Conservation (phyloP, 176 grass and related monocot genomes). For the Eleusine coracana region DNA sequence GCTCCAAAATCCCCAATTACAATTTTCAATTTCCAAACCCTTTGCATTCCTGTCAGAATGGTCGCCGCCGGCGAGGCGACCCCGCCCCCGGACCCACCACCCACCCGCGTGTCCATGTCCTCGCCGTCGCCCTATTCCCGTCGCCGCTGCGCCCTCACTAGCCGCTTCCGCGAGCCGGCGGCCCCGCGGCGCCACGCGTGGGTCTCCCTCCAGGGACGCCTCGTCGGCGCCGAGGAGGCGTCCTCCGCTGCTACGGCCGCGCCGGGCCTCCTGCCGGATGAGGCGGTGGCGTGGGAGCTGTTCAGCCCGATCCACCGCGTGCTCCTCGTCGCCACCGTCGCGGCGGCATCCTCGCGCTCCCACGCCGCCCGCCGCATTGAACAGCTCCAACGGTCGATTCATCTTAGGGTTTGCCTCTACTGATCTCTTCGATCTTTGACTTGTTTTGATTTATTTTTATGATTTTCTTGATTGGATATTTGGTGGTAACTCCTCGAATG, state of each 20-base stretch:
- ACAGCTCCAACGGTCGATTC: slow-evolving; percentile 62
- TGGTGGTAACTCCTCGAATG: neutral
- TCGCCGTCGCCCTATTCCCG: slow-evolving; percentile 21
- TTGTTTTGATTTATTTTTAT: neutral
- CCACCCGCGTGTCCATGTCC: slow-evolving; percentile 34
- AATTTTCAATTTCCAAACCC: slow-evolving; percentile 24
- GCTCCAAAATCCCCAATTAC: slow-evolving; percentile 25
- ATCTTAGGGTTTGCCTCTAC: slow-evolving; percentile 62
- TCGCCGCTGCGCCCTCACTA: slow-evolving; percentile 50
- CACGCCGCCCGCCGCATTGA: slow-evolving; percentile 63
- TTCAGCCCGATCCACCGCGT: slow-evolving; percentile 85
- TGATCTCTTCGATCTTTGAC: neutral
- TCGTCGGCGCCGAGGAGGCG: slow-evolving; percentile 68
- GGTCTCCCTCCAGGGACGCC: slow-evolving; percentile 77
- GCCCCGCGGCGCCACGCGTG: slow-evolving; percentile 45
- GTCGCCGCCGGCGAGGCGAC: slow-evolving; percentile 53
- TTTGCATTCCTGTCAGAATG: slow-evolving; percentile 16
- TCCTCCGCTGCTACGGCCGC: slow-evolving; percentile 37
- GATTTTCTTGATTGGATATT: neutral
- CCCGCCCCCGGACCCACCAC: slow-evolving; percentile 10
- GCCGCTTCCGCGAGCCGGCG: slow-evolving; percentile 57
- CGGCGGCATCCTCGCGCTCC: slow-evolving; percentile 64
- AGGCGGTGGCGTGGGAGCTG: slow-evolving; percentile 73
- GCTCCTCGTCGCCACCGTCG: slow-evolving; percentile 74
- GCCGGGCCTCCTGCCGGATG: slow-evolving; percentile 33